Evolutionary conservation across 345 rosid genomes (phyloP).

Genomic region (Euphorbia peplus): DNA sequence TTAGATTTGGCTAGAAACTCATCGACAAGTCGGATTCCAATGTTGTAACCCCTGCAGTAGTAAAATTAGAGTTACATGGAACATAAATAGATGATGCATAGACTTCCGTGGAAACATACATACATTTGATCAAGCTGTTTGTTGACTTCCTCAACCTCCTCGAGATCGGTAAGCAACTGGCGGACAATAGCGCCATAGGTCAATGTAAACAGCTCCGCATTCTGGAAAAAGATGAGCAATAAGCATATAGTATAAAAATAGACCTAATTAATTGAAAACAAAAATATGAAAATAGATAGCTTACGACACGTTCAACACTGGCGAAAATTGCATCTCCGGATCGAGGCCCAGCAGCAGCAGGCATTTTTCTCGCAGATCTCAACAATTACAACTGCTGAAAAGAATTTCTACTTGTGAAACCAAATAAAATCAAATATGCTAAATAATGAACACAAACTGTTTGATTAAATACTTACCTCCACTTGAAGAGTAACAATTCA

Average conservation of each 20-base stretch:
- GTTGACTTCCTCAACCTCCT: slow-evolving; percentile 96
- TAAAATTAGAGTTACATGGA: neutral
- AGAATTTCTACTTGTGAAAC: too few species aligned
- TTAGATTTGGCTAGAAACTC: slow-evolving; percentile 91
- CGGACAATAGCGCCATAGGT: slow-evolving; percentile 92
- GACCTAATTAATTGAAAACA: neutral
- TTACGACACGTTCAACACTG: slow-evolving; percentile 79
- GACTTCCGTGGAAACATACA: neutral
- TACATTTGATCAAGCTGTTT: slow-evolving; percentile 97
- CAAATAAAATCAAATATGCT: too few species aligned
- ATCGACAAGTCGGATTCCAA: slow-evolving; percentile 77
- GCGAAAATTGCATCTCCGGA: slow-evolving; percentile 96
- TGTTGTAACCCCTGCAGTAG: slow-evolving; percentile 79
- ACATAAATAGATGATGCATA: neutral
- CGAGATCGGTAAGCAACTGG: slow-evolving; percentile 86
- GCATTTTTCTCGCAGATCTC: too few species aligned
- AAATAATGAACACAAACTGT: too few species aligned
- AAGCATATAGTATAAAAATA: slow-evolving; percentile 11
- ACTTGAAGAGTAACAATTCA: too few species aligned
- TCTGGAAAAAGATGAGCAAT: slow-evolving; percentile 52
- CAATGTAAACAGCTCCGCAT: slow-evolving; percentile 85
- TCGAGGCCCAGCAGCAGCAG: slow-evolving; percentile 67
- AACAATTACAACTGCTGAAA: too few species aligned
- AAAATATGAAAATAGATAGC: neutral
- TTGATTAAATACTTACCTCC: too few species aligned